phyloP scores from a whole-genome alignment of 2,329 filamentous ascomycete genomes.

The Aspergillus aculeatus region DNA sequence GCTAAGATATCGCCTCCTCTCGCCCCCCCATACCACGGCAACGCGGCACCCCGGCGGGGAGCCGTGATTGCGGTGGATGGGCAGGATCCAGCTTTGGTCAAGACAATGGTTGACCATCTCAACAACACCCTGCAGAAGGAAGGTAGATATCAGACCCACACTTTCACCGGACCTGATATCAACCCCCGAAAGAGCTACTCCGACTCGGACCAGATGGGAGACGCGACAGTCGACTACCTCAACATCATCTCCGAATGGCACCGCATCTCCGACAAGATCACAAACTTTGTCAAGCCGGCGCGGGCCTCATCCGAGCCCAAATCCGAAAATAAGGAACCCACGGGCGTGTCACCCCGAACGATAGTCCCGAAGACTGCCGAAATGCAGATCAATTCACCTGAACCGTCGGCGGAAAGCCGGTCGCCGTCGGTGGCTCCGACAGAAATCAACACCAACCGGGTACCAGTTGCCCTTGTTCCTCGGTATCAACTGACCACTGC shows the following conservation, averaged over 20 bases:
- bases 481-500: conserved; percentile 78
- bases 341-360: conserved; percentile 32
- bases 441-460: conserved; percentile 22
- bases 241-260: conserved; percentile 72
- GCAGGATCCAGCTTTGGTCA: conserved; percentile 61
- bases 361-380: conserved; percentile 32
- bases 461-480: conserved; percentile 73
- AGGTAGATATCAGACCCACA: conserved; percentile 51
- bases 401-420: conserved; percentile 28
- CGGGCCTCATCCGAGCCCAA: conserved; percentile 16
- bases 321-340: conserved; percentile 21
- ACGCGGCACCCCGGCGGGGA: conserved; percentile 56
- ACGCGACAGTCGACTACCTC: conserved; percentile 60
- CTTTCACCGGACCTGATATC: conserved; percentile 49
- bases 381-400: conserved; percentile 32
- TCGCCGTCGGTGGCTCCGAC: conserved; percentile 23
- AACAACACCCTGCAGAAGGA: conserved; percentile 53
- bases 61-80: conserved; percentile 83
- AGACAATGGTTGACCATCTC: conserved; percentile 65
- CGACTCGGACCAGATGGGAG: conserved; percentile 39
- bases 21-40: conserved; percentile 33
- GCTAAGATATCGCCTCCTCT: conserved; percentile 72
- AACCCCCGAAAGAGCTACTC: conserved; percentile 20
- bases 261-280: conserved; percentile 68
- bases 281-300: conserved; percentile 52